Conservation (phyloP, 2,329 filamentous ascomycete species). For the Fusarium fujikuroi region DNA sequence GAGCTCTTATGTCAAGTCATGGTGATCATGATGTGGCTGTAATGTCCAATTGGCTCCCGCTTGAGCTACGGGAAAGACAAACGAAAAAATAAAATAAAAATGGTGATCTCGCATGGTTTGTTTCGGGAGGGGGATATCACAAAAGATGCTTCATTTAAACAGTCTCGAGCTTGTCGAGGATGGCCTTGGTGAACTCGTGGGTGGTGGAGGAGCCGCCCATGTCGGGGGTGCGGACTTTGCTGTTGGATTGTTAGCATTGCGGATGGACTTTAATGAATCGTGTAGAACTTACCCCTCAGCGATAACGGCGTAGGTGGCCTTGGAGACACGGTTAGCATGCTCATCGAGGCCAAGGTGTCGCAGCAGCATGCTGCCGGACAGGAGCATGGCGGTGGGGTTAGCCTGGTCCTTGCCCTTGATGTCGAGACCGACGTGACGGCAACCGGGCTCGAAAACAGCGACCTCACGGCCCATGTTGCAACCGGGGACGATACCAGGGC, state of each 20-base stretch:
- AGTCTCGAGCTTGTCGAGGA: constrained; percentile 94
- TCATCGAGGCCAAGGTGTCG: constrained; percentile 97
- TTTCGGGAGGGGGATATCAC: constrained; percentile 37
- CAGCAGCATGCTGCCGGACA: constrained; percentile 96
- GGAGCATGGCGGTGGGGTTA: constrained; percentile 95
- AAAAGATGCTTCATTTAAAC: constrained; percentile 59
- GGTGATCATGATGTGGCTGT: constrained; percentile 20
- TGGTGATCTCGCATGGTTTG: constrained; percentile 31
- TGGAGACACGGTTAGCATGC: constrained; percentile 97
- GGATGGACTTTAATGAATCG: neutral
- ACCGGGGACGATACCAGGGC: constrained; percentile 94
- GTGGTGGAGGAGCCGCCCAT: constrained; percentile 94
- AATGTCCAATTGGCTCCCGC: constrained; percentile 16
- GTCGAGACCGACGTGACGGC: constrained; percentile 98
- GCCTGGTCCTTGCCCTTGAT: constrained; percentile 99
- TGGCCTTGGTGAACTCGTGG: constrained; percentile 93
- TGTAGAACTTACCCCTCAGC: constrained; percentile 79
- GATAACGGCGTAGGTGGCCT: constrained; percentile 81
- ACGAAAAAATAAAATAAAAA: constrained; percentile 27
- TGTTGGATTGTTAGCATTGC: constrained; percentile 59
- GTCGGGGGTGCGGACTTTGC: constrained; percentile 88
- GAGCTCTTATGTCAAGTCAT: constrained; percentile 11
- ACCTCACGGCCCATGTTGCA: constrained; percentile 99
- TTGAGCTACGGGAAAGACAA: constrained; percentile 10
- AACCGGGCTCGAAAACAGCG: constrained; percentile 98